These are phyloP conservation scores for Pyrenophora tritici-repentis DNA, from an alignment of 2,329 filamentous ascomycete species.

Conservation along the genomic window DNA sequence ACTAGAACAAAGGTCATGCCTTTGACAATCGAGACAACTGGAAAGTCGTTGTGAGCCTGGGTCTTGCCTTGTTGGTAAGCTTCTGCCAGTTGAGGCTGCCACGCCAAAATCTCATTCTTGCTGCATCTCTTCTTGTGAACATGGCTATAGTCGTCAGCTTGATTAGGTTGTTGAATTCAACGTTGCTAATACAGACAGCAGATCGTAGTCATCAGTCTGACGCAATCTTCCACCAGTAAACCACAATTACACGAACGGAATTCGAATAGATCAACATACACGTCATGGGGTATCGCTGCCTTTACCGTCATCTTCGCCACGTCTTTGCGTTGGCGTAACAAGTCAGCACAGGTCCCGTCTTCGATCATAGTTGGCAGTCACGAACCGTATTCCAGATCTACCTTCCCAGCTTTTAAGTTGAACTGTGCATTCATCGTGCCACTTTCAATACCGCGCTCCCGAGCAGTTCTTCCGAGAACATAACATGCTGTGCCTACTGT, in stretches of 20 bases:
- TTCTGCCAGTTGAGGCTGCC: conserved; percentile 45
- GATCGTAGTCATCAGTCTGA: too few relatives aligned
- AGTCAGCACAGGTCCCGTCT: too few relatives aligned
- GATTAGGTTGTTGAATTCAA: conserved; percentile 1
- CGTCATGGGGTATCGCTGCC: conserved; percentile 69
- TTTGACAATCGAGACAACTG: conserved; percentile 62
- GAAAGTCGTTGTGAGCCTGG: conserved; percentile 28
- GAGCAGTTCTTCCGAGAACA: conserved; percentile 44
- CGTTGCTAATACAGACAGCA: conserved; percentile 9
- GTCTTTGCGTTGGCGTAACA: conserved; percentile 14
- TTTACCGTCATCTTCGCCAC: conserved; percentile 54
- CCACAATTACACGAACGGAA: background rate
- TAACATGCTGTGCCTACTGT: conserved; percentile 62
- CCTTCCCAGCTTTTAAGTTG: conserved; percentile 52
- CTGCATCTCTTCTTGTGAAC: conserved; percentile 33
- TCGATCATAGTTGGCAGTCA: too few relatives aligned
- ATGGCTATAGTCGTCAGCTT: conserved; percentile 23
- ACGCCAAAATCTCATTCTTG: conserved; percentile 30
- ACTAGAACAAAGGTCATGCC: conserved; percentile 76
- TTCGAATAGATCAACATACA: conserved; percentile 53
- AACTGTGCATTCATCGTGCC: conserved; percentile 46
- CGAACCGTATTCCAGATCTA: conserved; percentile 47
- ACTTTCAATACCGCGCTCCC: conserved; percentile 19
- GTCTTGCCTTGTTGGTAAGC: conserved; percentile 19
- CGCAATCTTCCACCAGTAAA: background rate